phyloP scores from a whole-genome alignment of 2,329 filamentous ascomycete species.

The Paecilomyces variotii region DNA sequence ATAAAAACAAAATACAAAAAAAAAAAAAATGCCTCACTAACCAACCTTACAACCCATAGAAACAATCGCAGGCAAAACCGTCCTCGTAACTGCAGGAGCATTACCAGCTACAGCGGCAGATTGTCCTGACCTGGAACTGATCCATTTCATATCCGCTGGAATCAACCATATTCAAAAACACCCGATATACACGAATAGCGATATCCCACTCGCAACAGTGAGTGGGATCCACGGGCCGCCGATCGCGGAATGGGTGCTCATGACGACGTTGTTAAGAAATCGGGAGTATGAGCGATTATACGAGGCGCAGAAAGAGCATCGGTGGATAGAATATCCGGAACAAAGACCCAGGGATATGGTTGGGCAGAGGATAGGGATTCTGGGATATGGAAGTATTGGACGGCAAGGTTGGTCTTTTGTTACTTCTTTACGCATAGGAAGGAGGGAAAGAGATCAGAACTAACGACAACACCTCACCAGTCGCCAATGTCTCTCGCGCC shows the following conservation, averaged over 20 bases:
- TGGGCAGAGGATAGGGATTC: slow-evolving; percentile 50
- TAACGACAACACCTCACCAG: slow-evolving; percentile 19
- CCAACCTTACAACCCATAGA: background rate
- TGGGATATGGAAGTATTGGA: slow-evolving; percentile 57
- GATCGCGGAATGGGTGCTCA: slow-evolving; percentile 59
- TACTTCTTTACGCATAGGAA: background rate
- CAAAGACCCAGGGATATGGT: slow-evolving; percentile 44
- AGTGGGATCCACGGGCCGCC: slow-evolving; percentile 55
- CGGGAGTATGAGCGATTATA: slow-evolving; percentile 49
- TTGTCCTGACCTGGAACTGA: slow-evolving; percentile 33
- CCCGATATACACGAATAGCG: slow-evolving; percentile 45
- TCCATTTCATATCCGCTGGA: slow-evolving; percentile 53
- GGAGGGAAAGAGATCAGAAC: background rate
- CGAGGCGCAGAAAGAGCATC: slow-evolving; percentile 49
- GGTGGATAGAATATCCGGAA: slow-evolving; percentile 37
- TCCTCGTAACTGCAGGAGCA: background rate
- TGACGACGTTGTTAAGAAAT: slow-evolving; percentile 50
- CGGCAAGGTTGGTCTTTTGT: slow-evolving; percentile 42
- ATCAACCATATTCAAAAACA: slow-evolving; percentile 47
- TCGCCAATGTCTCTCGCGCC: slow-evolving; percentile 51
- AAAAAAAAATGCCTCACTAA: background rate
- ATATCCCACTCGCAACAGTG: slow-evolving; percentile 48
- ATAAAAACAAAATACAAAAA: background rate
- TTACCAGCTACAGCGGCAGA: slow-evolving; percentile 2
- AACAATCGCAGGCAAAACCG: slow-evolving; percentile 1